A percentile compares a stretch with the other conserved stretches of the same genome.
These are phyloP conservation scores for Syzygium grande DNA, from an alignment of 345 rosid genomes.

Conservation along the genomic window DNA sequence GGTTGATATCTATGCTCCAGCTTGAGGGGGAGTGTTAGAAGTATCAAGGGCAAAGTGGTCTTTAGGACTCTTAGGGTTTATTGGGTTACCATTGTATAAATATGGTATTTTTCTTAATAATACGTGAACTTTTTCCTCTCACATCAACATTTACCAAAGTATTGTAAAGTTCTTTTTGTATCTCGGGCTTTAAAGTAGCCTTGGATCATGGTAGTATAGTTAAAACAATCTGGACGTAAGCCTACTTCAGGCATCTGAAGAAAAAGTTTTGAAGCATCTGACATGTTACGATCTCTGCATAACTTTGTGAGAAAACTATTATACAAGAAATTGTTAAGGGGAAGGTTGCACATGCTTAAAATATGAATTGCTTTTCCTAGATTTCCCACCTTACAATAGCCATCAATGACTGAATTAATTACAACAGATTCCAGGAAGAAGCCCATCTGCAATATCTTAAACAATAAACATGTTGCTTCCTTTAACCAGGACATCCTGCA, in stretches of 20 bases:
- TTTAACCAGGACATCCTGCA: constrained; percentile 28
- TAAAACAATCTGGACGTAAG: constrained; percentile 35
- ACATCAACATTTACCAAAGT: constrained; percentile 31
- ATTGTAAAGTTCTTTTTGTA: constrained; percentile 22
- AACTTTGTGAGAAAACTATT: constrained; percentile 37
- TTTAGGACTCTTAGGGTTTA: not conserved
- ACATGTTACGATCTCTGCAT: constrained; percentile 30
- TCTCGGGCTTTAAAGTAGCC: constrained; percentile 29
- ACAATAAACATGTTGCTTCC: constrained; percentile 35
- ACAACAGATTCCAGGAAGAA: constrained; percentile 35
- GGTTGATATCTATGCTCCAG: too few species aligned
- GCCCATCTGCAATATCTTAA: constrained; percentile 26
- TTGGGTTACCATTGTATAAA: too few species aligned
- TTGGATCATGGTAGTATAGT: constrained; percentile 31
- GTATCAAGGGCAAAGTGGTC: not conserved
- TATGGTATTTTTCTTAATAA: too few species aligned
- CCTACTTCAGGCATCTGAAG: constrained; percentile 31
- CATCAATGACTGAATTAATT: constrained; percentile 31
- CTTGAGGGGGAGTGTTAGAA: too few species aligned
- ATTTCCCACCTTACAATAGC: constrained; percentile 31
- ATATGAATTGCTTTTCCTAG: constrained; percentile 30
- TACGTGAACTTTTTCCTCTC: too few species aligned
- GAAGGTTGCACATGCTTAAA: constrained; percentile 22
- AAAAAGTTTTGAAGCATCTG: constrained; percentile 27
- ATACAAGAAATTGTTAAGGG: constrained; percentile 36